A percentile compares a stretch with the other conserved stretches of the same genome.
Evolutionary conservation across 441 rosid species (phyloP).

Genomic region (Pelargonium citronellum): DNA sequence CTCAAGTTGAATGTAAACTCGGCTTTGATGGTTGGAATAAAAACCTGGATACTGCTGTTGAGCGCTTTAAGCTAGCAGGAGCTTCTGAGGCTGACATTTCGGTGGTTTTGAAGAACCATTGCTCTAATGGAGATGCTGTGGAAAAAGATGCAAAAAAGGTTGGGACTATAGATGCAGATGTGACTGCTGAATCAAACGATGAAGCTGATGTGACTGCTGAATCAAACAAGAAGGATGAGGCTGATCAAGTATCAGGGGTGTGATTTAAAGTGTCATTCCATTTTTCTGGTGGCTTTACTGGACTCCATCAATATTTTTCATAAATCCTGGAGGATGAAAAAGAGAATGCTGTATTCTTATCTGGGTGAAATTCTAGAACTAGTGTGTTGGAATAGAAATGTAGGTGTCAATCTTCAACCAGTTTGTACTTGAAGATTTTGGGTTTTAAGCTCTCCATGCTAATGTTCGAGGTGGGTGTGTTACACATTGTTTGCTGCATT

Average conservation of each 20-base stretch:
- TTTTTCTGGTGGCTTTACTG: background rate
- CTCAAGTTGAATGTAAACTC: slow-evolving; percentile 88
- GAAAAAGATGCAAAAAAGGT: slow-evolving; percentile 42
- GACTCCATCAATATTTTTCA: background rate
- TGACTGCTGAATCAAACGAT: slow-evolving; percentile 23
- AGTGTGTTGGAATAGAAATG: slow-evolving; percentile 18
- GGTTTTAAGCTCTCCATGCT: slow-evolving; percentile 19
- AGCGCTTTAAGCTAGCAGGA: slow-evolving; percentile 84
- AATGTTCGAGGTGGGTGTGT: slow-evolving; percentile 20
- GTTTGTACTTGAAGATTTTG: slow-evolving; percentile 22
- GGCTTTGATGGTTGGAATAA: slow-evolving; percentile 66
- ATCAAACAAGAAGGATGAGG: slow-evolving; percentile 14
- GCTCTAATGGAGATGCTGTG: slow-evolving; percentile 44
- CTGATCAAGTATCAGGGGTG: slow-evolving; percentile 22
- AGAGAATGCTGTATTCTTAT: slow-evolving; percentile 15
- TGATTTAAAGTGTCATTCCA: slow-evolving; percentile 16
- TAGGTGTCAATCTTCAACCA: slow-evolving; percentile 12
- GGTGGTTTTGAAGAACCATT: slow-evolving; percentile 69
- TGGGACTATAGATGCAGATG: slow-evolving; percentile 19
- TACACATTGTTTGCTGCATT: slow-evolving; percentile 20
- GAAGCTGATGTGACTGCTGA: too few species aligned
- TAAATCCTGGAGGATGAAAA: slow-evolving; percentile 4
- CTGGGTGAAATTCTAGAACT: slow-evolving; percentile 7
- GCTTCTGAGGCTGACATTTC: slow-evolving; percentile 82
- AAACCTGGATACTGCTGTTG: slow-evolving; percentile 68